Evolutionary conservation across 2,329 filamentous ascomycete genomes (phyloP), one percentile per base, ranked within the genome.

Genomic region (Fusarium sp.): DNA sequence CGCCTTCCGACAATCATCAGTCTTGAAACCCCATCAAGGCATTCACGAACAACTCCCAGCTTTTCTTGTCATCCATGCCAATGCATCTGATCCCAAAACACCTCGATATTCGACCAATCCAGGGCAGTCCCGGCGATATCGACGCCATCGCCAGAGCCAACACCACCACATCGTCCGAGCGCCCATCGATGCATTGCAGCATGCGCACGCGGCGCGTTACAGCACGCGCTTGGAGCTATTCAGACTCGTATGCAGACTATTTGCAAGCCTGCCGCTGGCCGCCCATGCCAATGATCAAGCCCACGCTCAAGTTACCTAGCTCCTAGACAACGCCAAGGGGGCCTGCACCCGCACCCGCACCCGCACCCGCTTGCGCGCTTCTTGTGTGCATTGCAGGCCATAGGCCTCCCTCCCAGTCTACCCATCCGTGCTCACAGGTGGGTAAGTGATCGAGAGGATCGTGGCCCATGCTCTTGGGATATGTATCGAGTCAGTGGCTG

Each of bases 301-400:
- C 35, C 24, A 22, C 24, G 59, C 52, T 61, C 57, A 54, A 52
- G 24, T 24, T 29, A 4, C 16, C 45, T 50, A 14, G 48, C 24
- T 18, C 16, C 14, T 37, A 14, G 14, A 31, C 48, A 29, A n/a
- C 48, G 24, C 27, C 48, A 52, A 52, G 24, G 48, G 48, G 48
- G 24, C 45, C 27, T 29, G 45, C 45, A 52, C 48, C 48, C 9
- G 18, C 48, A 50, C 18, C 48, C 9, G 18, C 45, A 52, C 18
- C 24, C 9, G 24, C 48, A 52, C 48, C 48, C 24, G 24, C 48
- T n/a, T 52, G 48, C 48, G 48, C 54, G 58, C 41, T 33, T 56
- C 57, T 65, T 50, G 52, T 35, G 35, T 73, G 72, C 72, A 75
- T 64, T 43, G 60, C 66, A 72, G 61, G 69, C 64, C 65, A 75